Evolutionary conservation across 2,329 filamentous ascomycete genomes (phyloP).

Genomic region (Nemania sp.): DNA sequence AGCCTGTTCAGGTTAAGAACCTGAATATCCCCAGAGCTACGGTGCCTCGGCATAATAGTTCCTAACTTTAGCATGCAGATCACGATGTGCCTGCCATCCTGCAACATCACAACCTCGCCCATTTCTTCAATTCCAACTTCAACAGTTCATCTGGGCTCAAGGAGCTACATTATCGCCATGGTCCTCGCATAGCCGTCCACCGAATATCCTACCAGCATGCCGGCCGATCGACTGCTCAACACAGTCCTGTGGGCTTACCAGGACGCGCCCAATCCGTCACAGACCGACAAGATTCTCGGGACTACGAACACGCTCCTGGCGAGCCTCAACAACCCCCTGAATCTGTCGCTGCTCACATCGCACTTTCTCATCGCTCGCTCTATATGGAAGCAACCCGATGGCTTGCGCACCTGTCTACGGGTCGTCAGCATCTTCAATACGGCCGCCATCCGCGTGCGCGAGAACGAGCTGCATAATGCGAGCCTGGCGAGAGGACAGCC

Average conservation of each 20-base stretch:
- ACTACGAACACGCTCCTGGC: slow-evolving; percentile 70
- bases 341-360: slow-evolving; percentile 71
- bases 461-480: slow-evolving; percentile 49
- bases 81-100: too few species aligned
- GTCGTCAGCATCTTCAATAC: slow-evolving; percentile 74
- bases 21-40: too few species aligned
- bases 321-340: slow-evolving; percentile 73
- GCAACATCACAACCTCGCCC: too few species aligned
- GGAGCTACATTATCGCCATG: too few species aligned
- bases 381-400: slow-evolving; percentile 67
- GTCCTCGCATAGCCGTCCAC: neutral
- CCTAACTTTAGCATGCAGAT: too few species aligned
- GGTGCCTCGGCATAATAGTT: too few species aligned
- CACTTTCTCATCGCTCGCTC: slow-evolving; percentile 73
- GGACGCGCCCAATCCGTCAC: slow-evolving; percentile 53
- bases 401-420: slow-evolving; percentile 64
- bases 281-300: slow-evolving; percentile 62
- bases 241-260: slow-evolving; percentile 65
- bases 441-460: slow-evolving; percentile 59
- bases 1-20: too few species aligned
- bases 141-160: too few species aligned
- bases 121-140: too few species aligned
- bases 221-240: slow-evolving; percentile 67
- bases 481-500: slow-evolving; percentile 25
- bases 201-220: slow-evolving; percentile 50